Evolutionary conservation across 2,329 filamentous ascomycete genomes (phyloP), one percentile per base, ranked within the genome.

Genomic region (Xylaria sp.): DNA sequence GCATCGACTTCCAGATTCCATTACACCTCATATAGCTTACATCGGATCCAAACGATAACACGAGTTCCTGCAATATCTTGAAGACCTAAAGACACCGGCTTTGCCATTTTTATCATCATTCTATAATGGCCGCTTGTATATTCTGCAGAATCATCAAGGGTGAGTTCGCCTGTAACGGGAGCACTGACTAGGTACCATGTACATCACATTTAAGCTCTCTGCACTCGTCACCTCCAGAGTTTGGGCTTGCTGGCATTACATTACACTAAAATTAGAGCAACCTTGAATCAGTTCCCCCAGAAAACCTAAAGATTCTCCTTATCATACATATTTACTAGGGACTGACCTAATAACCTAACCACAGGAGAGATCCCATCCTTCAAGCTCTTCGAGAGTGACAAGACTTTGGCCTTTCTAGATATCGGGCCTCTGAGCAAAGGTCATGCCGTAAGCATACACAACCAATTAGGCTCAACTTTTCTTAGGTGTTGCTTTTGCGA

Each of bases 111-210:
- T 9, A 46, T 38, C 76, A 77, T 72, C 64, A 71, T 38, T 76
- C 68, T 61, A 80, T 70, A 63, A 85, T 87, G 81, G 84, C 89
- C 57, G 83, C 89, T 67, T 99, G 95, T 77, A 92, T 98, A 75
- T 99, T 99, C 83, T 99, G 95, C 85, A 96, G 92, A 79, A 98
- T 99, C 76, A 90, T 99, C 82, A 96, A 96, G 86, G 94, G 94
- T 83, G 74, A 64, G 73, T 68, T 45, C 8, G 21, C 6, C 0
- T 15, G n/a, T 3, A 40, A 38, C 12, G 35, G n/a, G n/a, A 52
- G 33, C 42, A 25, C n/a, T n/a, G n/a, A n/a, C n/a, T n/a, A n/a
- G n/a, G n/a, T n/a, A n/a, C n/a, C n/a, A n/a, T 45, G 8, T 28
- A 11, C 6, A 17, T 19, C 17, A 43, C 6, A 11, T 4, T 37